phyloP scores from a whole-genome alignment of 2,329 filamentous ascomycete genomes.

The Leptographium wingfieldii region DNA sequence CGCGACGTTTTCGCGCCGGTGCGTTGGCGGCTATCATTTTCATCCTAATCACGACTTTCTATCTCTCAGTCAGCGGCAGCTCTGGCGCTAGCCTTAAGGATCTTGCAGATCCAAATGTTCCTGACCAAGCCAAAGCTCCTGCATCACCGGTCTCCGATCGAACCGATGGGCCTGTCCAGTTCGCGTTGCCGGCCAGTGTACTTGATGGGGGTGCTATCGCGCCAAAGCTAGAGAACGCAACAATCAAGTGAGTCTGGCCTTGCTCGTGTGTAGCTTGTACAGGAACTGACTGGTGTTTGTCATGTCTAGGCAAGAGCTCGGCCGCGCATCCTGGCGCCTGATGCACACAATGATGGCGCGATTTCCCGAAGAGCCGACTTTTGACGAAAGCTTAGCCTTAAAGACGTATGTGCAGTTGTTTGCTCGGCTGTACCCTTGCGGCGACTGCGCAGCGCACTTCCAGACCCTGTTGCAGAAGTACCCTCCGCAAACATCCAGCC shows the following conservation, averaged over 20 bases:
- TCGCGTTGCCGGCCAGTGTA: slow-evolving; percentile 34
- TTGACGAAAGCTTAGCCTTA: slow-evolving; percentile 49
- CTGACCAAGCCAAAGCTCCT: neutral
- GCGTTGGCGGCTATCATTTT: slow-evolving; percentile 6
- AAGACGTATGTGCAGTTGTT: slow-evolving; percentile 55
- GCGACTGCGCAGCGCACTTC: slow-evolving; percentile 58
- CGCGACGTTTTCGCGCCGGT: slow-evolving; percentile 8
- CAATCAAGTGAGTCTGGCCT: slow-evolving; percentile 47
- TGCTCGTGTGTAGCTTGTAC: neutral
- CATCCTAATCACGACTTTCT: slow-evolving; percentile 5
- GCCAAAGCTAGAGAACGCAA: slow-evolving; percentile 72
- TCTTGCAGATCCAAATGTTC: neutral
- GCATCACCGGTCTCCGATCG: neutral
- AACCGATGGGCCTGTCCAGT: neutral
- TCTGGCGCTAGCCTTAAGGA: neutral
- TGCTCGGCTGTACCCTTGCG: slow-evolving; percentile 56
- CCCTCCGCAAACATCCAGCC: slow-evolving; percentile 51
- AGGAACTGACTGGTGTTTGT: no score
- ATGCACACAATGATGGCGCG: slow-evolving; percentile 59
- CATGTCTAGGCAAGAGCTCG: slow-evolving; percentile 35
- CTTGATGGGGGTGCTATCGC: slow-evolving; percentile 61
- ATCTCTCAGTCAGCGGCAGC: slow-evolving; percentile 6
- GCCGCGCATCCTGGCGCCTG: slow-evolving; percentile 56
- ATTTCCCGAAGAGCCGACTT: slow-evolving; percentile 52
- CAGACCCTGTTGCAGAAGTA: slow-evolving; percentile 47